Evolutionary conservation across 2,329 filamentous ascomycete genomes (phyloP), one percentile per base, ranked within the genome.

Genomic region (Fusarium goolgardi): DNA sequence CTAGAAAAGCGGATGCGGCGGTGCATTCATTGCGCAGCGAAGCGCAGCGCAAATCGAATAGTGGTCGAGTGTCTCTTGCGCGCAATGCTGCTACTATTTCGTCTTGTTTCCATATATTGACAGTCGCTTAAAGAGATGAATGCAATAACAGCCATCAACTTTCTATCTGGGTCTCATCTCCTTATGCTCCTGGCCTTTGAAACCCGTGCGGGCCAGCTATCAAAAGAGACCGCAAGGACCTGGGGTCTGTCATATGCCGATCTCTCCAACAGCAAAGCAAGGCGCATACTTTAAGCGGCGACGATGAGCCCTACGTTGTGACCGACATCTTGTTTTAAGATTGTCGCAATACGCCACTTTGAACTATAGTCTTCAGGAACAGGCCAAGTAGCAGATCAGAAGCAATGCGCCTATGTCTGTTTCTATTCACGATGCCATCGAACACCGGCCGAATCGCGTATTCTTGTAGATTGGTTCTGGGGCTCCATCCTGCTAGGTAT

Each of bases 1-100:
- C 57, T 56, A 63, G 66, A 69, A 67, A 69, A 69, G 66, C 66
- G 66, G 66, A 69, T 69, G 66, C 66, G 57, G 65, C 57, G 34
- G 66, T 69, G 62, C 65, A 51, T 34, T 51, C 65, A 51, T 34
- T 51, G 56, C 63, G 56, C 55, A 49, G 62, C 43, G 56, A 57
- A 66, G 55, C 63, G 55, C 55, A 50, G 63, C 57, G 57, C 63
- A 66, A 55, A 55, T 44, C 34, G 49, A 57, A 43, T 55, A 66
- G 27, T 46, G 52, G 32, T 55, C 20, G n/a, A 43, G n/a, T 29
- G 39, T 51, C 31, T 49, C 56, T 59, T 67, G 57, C 58, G 66
- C 66, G 57, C 62, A 69, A 49, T 60, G 20, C 61, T 41, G 32
- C 47, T 40, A 40, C 25, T 15, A 29, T 35, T n/a, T 40, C 39